A percentile compares a stretch with the other conserved stretches of the same genome.
Evolutionary conservation across 2,329 filamentous ascomycete species (phyloP).

Genomic region (Fusarium subglutinans): DNA sequence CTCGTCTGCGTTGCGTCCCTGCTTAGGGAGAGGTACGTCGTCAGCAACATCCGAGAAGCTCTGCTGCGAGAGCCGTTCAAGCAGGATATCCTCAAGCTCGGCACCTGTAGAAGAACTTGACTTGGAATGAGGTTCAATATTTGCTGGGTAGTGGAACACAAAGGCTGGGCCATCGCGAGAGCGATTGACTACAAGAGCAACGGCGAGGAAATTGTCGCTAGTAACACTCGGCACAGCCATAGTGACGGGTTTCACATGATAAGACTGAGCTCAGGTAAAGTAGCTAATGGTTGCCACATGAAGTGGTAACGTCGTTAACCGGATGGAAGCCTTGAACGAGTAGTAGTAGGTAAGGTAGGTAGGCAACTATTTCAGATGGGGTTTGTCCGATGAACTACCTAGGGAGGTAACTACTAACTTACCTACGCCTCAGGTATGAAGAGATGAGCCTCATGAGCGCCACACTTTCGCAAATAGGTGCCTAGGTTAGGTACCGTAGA

Average conservation of each 20-base stretch:
- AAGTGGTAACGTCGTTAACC: not conserved
- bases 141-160: constrained; percentile 88
- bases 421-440: constrained; percentile 16
- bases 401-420: not conserved
- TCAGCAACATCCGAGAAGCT: constrained; percentile 48
- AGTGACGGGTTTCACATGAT: constrained; percentile 35
- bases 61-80: constrained; percentile 57
- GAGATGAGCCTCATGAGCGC: constrained; percentile 33
- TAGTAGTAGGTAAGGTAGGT: not conserved
- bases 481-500: not conserved
- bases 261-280: not conserved
- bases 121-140: constrained; percentile 53
- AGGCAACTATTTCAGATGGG: not conserved
- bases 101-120: constrained; percentile 43
- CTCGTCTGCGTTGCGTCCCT: constrained; percentile 62
- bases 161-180: constrained; percentile 82
- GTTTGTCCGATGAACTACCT: constrained; percentile 13
- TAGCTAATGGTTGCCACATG: constrained; percentile 1
- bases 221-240: constrained; percentile 61
- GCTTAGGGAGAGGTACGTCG: constrained; percentile 54
- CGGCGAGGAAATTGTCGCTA: constrained; percentile 69
- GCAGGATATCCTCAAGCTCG: constrained; percentile 62
- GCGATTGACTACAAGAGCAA: constrained; percentile 78
- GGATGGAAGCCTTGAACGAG: not conserved
- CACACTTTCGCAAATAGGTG: constrained; percentile 7